Percentiles rank a stretch among this genome's conserved stretches.
These are phyloP conservation scores for Paspalum vaginatum DNA, from an alignment of 176 grass and related monocot genomes.

Conservation along the genomic window DNA sequence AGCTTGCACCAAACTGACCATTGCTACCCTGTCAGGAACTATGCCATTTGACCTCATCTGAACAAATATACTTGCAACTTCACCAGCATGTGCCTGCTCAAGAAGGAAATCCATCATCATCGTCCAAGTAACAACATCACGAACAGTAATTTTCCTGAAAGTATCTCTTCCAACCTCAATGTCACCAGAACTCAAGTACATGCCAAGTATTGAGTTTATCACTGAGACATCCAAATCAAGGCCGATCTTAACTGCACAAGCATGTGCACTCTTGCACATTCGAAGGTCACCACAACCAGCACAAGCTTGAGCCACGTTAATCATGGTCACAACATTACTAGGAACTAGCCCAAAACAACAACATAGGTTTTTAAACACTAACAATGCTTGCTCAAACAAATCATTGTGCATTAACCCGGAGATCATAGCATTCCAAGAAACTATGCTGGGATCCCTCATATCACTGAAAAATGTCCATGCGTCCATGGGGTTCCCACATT, in stretches of 20 bases:
- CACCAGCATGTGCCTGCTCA: conserved; percentile 37
- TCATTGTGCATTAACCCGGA: conserved; percentile 55
- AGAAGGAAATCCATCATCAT: conserved; percentile 72
- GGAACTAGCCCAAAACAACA: conserved; percentile 38
- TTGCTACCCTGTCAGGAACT: conserved; percentile 62
- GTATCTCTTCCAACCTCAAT: conserved; percentile 48
- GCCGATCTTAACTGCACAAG: conserved; percentile 57
- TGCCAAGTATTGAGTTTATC: conserved; percentile 63
- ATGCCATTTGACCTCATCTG: conserved; percentile 63
- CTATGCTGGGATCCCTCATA: conserved; percentile 49
- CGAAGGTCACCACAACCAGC: conserved; percentile 45
- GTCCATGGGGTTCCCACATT: conserved; percentile 49
- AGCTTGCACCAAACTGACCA: conserved; percentile 62
- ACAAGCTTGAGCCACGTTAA: conserved; percentile 53
- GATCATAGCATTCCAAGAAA: conserved; percentile 73
- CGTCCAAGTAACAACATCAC: conserved; percentile 73
- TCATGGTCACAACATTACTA: conserved; percentile 56
- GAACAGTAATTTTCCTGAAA: conserved; percentile 51
- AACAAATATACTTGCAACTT: conserved; percentile 57
- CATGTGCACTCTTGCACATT: conserved; percentile 61
- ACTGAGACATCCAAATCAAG: conserved; percentile 56
- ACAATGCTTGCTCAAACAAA: conserved; percentile 66
- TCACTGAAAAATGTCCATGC: conserved; percentile 46
- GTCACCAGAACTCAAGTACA: conserved; percentile 60
- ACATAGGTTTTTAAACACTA: conserved; percentile 54